Conservation (phyloP, 164 flowering plant species). For the Tinospora cordifolia region DNA sequence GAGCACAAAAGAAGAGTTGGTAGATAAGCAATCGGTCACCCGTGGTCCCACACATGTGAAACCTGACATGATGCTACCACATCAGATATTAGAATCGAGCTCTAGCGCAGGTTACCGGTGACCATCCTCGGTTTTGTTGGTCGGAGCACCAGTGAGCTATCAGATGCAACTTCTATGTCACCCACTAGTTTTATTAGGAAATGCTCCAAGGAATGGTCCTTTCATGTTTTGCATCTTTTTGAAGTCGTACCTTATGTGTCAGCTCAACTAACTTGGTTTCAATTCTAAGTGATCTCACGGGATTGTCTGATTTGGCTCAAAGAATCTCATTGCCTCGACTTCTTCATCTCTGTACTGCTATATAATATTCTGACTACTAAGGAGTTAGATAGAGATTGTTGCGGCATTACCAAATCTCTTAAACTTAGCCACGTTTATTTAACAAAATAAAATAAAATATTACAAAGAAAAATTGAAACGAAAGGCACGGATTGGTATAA, state of each 20-base stretch:
- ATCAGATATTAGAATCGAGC: constrained; percentile 70
- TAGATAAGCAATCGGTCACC: constrained; percentile 39
- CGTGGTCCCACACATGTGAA: constrained; percentile 24
- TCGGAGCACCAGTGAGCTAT: constrained; percentile 12
- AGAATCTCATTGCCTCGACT: neutral
- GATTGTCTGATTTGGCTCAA: neutral
- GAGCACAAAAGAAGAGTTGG: constrained; percentile 38
- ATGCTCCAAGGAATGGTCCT: neutral
- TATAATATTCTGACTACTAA: neutral
- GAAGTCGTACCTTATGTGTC: constrained; percentile 1
- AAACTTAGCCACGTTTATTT: neutral
- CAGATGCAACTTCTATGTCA: too few relatives aligned
- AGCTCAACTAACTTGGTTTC: neutral
- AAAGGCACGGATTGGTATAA: too few relatives aligned
- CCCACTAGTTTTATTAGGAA: neutral
- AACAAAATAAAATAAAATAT: too few relatives aligned
- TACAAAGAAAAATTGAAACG: neutral
- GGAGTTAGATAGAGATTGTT: neutral
- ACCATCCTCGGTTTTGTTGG: constrained; percentile 27
- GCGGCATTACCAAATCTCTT: neutral
- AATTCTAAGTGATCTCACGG: neutral
- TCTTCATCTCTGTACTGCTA: neutral
- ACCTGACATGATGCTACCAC: constrained; percentile 44
- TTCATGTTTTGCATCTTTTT: neutral
- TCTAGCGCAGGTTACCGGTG: constrained; percentile 36